Base-by-base conservation (phyloP, 768 basidiomycete genomes). In the Amanita subjunquillea region DNA sequence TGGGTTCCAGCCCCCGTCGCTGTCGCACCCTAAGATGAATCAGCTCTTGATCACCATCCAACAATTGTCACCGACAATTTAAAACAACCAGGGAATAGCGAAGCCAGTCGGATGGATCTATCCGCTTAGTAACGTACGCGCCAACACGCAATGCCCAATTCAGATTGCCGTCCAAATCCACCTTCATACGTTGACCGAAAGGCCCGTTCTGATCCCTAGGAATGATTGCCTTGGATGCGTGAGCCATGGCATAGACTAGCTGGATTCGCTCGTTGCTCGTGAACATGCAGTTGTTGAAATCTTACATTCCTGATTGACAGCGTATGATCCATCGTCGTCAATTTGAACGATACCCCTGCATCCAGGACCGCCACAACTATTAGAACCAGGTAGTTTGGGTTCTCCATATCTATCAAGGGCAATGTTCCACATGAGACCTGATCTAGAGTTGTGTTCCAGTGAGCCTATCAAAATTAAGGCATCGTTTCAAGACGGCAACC, bases 401-500 rank as follows among this genome's bases (percentile, higher is more conserved):
- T 75, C 64, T 0, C 87, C 85, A 27, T 65, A 74, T 0, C 76
- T 67, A 39, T 87, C 79, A 7, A 84, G 72, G 0, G 83, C 86
- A 42, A 87, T 66, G 59, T 85, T 86, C 85, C 87, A 89, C 80
- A 86, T 84, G 25, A 87, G 67, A 0, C 71, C 83, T 36, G 77
- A 61, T 47, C 64, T 68, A 5, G 73, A 58, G 56, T 71, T 70
- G 58, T 72, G 67, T 53, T 67, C 60, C 20, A 75, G 56, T 4
- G 69, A 54, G n/a, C 76, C 73, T 43, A 32, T 17, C 7, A 23
- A 38, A 32, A 32, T 32, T 48, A 13, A 25, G 17, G 10, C 34
- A 34, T 34, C 34, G 55, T 30, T 27, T 66, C 68, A 36, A 41
- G 41, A 13, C n/a, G 13, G 27, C 9, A 6, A 17, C 5, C 27